phyloP scores from a whole-genome alignment of 345 rosid species.

The Geranium brycei region DNA sequence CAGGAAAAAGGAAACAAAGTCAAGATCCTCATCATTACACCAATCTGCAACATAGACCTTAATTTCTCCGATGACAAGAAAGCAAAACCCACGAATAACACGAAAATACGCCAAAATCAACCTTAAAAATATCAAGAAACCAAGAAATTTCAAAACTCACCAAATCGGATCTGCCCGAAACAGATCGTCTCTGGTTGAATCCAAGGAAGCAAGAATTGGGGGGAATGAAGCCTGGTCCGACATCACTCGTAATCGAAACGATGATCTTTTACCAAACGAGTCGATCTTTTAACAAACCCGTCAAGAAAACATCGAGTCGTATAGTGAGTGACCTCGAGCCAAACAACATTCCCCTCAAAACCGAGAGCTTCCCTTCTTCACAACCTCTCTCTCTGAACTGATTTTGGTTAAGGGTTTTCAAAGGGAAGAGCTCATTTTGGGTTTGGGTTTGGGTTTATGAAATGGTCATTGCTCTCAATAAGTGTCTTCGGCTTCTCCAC shows the following conservation, averaged over 20 bases:
- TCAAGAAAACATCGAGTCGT: background rate
- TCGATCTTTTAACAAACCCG: background rate
- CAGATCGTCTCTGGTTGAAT: background rate
- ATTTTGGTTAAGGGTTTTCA: no score
- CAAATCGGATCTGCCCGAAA: background rate
- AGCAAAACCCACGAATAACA: background rate
- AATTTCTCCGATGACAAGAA: background rate
- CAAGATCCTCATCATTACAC: background rate
- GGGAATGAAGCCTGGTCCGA: slow-evolving; percentile 99
- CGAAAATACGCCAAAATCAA: no score
- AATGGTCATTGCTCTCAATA: no score
- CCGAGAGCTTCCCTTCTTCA: background rate
- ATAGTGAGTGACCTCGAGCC: background rate
- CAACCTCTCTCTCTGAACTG: background rate
- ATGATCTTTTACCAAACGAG: background rate
- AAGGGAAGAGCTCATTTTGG: background rate
- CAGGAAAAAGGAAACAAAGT: background rate
- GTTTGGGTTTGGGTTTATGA: no score
- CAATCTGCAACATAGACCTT: background rate
- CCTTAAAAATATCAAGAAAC: no score
- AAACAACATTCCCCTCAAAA: background rate
- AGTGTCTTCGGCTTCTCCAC: no score
- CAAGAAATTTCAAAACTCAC: background rate
- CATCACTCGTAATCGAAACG: background rate
- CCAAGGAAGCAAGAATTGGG: slow-evolving; percentile 23